Conservation (phyloP, 2,329 filamentous ascomycete genomes). For the Paraphaeosphaeria sporulosa region DNA sequence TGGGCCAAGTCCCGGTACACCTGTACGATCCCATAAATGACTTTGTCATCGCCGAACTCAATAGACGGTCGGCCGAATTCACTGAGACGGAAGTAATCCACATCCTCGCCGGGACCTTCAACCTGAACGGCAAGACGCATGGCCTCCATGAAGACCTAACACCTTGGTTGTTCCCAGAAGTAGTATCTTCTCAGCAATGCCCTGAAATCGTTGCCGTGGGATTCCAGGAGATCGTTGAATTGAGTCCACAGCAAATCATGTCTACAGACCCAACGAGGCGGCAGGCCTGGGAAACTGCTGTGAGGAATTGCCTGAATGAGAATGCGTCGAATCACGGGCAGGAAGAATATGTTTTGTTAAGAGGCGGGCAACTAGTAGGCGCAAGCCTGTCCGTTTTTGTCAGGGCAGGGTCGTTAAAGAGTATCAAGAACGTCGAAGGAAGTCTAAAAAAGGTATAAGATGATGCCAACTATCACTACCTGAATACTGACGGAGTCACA, state of each 20-base stretch:
- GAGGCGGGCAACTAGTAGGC: constrained; percentile 93
- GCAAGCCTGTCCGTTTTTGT: constrained; percentile 93
- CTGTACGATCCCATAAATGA: constrained; percentile 96
- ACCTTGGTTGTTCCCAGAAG: constrained; percentile 80
- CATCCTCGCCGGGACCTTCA: constrained; percentile 90
- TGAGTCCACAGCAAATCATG: constrained; percentile 99
- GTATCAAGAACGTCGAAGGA: constrained; percentile 97
- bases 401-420: constrained; percentile 74
- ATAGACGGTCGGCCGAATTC: constrained; percentile 72
- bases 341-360: constrained; percentile 85
- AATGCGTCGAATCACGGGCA: constrained; percentile 70
- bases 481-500: constrained; percentile 46
- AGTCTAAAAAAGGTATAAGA: constrained; percentile 79
- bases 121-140: constrained; percentile 86
- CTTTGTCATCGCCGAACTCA: constrained; percentile 79
- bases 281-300: constrained; percentile 84
- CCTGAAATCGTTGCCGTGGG: constrained; percentile 90
- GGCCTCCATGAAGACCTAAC: constrained; percentile 82
- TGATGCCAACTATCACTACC: neutral
- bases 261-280: constrained; percentile 91
- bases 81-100: constrained; percentile 76
- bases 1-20: constrained; percentile 83
- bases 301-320: constrained; percentile 77
- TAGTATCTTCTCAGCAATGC: constrained; percentile 64
- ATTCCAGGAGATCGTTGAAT: constrained; percentile 97